These are phyloP conservation scores for Claviceps capensis DNA, from an alignment of 2,329 filamentous ascomycete genomes.

Conservation along the genomic window DNA sequence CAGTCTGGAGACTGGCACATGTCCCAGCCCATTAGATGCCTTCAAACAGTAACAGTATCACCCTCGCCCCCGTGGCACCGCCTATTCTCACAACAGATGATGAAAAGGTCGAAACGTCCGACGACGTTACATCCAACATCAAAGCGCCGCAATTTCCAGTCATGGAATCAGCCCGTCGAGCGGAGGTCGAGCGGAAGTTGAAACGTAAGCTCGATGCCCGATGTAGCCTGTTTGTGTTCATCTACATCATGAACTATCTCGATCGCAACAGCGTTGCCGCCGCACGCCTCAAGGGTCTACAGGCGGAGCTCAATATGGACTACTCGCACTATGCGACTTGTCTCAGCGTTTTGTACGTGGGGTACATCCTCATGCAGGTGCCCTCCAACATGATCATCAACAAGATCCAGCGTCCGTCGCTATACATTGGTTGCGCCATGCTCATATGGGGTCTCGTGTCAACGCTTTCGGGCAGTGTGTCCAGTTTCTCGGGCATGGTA, in stretches of 20 bases:
- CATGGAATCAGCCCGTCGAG: constrained; percentile 35
- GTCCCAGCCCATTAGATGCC: too few species aligned
- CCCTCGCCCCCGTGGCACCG: too few species aligned
- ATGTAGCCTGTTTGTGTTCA: constrained; percentile 55
- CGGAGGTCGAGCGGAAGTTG: constrained; percentile 47
- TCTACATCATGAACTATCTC: constrained; percentile 64
- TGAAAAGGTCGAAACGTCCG: neutral
- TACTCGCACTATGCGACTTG: constrained; percentile 50
- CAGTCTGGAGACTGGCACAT: too few species aligned
- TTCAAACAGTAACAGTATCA: too few species aligned
- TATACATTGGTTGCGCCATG: constrained; percentile 40
- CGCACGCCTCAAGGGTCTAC: constrained; percentile 50
- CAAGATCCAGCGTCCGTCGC: constrained; percentile 33
- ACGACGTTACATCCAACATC: neutral
- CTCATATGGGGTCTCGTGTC: constrained; percentile 47
- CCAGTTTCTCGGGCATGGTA: constrained; percentile 41
- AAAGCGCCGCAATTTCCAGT: neutral
- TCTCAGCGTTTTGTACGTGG: constrained; percentile 51
- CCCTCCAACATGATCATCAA: constrained; percentile 46
- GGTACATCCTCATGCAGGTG: constrained; percentile 51
- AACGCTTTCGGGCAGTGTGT: constrained; percentile 37
- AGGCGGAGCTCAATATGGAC: constrained; percentile 42
- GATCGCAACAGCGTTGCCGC: constrained; percentile 57
- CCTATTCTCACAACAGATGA: neutral
- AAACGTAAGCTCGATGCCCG: constrained; percentile 58